A percentile compares a stretch with the other conserved stretches of the same genome.
Conservation (phyloP, 352 stramenopile genomes). For the Phytopythium montanum region DNA sequence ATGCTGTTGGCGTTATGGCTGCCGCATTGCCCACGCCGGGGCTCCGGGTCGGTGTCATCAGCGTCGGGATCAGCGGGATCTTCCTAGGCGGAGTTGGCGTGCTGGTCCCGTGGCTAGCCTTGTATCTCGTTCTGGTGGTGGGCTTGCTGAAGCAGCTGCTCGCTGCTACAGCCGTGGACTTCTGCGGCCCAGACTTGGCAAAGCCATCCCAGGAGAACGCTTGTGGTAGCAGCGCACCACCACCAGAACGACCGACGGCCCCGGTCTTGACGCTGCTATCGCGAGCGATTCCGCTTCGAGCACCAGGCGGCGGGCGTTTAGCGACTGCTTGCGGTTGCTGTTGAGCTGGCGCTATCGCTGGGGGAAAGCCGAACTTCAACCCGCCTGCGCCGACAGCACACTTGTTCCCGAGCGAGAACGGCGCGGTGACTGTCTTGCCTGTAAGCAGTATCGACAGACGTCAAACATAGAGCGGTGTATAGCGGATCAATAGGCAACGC, state of each 20-base stretch:
- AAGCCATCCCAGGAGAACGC: background rate
- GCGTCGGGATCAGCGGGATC: constrained; percentile 3
- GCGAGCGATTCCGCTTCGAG: background rate
- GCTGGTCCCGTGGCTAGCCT: background rate
- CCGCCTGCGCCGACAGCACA: background rate
- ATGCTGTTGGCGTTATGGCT: no score
- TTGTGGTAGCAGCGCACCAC: background rate
- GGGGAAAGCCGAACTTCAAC: background rate
- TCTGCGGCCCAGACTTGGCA: background rate
- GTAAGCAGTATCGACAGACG: background rate
- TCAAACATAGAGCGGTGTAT: background rate
- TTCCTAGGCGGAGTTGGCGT: background rate
- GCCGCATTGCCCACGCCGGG: background rate
- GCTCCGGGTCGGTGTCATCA: constrained; percentile 3
- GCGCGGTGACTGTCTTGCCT: background rate
- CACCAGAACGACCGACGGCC: background rate
- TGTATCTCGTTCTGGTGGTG: background rate
- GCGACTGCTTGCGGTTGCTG: background rate
- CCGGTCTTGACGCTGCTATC: background rate
- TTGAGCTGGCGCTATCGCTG: background rate
- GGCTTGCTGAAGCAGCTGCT: background rate
- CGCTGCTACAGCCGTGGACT: background rate
- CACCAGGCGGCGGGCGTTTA: background rate
- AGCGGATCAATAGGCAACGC: background rate
- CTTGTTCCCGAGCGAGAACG: background rate